These are phyloP conservation scores for Candida vaughaniae DNA, from an alignment of 805 yeast genomes.

Conservation along the genomic window DNA sequence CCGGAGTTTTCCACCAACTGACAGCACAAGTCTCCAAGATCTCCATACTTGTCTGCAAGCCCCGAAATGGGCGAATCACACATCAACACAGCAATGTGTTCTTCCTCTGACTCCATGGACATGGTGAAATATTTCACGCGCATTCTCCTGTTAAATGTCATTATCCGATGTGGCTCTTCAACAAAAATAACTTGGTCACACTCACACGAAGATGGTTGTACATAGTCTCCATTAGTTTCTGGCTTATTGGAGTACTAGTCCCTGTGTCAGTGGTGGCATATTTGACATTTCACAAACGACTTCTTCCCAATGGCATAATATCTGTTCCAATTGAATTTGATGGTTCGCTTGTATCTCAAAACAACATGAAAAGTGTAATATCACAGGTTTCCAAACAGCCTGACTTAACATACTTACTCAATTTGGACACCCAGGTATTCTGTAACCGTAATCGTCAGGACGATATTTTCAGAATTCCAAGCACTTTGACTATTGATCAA, in stretches of 20 bases:
- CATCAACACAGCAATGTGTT: constrained; percentile 40
- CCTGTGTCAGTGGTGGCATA: constrained; percentile 38
- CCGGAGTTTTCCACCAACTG: constrained; percentile 24
- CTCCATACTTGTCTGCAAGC: constrained; percentile 40
- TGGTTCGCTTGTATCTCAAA: not conserved
- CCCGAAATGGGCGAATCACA: constrained; percentile 37
- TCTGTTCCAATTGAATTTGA: constrained; percentile 14
- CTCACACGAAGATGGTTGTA: constrained; percentile 23
- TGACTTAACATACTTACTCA: constrained; percentile 19
- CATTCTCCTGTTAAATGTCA: too few species aligned
- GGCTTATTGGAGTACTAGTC: constrained; percentile 27
- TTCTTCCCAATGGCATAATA: constrained; percentile 27
- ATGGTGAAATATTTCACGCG: too few species aligned
- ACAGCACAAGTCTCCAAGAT: constrained; percentile 50
- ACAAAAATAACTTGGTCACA: constrained; percentile 3
- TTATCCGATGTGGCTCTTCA: constrained; percentile 8
- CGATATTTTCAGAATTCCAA: constrained; percentile 14
- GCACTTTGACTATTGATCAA: not conserved
- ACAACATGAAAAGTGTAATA: not conserved
- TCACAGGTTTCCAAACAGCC: constrained; percentile 12
- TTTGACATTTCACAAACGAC: constrained; percentile 30
- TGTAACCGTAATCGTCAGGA: constrained; percentile 21
- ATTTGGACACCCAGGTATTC: constrained; percentile 22
- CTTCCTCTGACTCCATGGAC: too few species aligned
- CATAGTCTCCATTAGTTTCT: constrained; percentile 15